Evolutionary conservation across 345 rosid species (phyloP), one percentile per base, ranked within the genome.

Genomic region (Aquilaria malaccensis): DNA sequence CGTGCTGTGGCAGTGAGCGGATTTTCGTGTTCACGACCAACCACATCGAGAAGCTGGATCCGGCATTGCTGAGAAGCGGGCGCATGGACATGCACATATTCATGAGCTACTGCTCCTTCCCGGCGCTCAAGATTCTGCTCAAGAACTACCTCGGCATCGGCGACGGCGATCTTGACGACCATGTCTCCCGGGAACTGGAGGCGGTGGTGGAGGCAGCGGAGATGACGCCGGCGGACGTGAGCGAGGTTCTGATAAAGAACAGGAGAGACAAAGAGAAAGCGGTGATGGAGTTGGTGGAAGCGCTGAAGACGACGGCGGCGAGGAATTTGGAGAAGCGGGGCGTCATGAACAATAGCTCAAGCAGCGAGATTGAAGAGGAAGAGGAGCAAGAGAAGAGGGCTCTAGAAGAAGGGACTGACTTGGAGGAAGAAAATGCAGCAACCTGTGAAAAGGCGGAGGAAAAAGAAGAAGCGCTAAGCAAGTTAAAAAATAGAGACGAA

Each of bases 1-100:
- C 98, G 9, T 89, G 98, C 56, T 89, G 98, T 58, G 98, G 97
- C 11, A 89, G 97, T 65, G 98, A 93, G 81, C 82, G 85, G 85
- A 89, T 93, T 56, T 93, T 93, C 45, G 97, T 89, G 49, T 89
- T 93, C 67, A 93, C 98, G 0, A 93, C 98, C 1, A 93, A 93
- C 68, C 96, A 93, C 76, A 76, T 87, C 1, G 96, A 93, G 71
- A 89, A 85, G 75, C 91, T 93, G 52, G 98, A 93, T 67, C 83
- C 90, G 5, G 98, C 97, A 61, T 80, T 93, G 87, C 79, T 87
- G 30, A 74, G 98, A 53, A 81, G 97, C 67, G 98, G 98, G 4
- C 74, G 98, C 45, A 93, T 93, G 98, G 98, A 93, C 73, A 89
- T 93, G 98, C 98, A 84, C 72, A 76, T 93, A 37, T 79, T 55